Evolutionary conservation across 2,329 filamentous ascomycete genomes (phyloP), one percentile per base, ranked within the genome.

Genomic region (Penicillium sp.): DNA sequence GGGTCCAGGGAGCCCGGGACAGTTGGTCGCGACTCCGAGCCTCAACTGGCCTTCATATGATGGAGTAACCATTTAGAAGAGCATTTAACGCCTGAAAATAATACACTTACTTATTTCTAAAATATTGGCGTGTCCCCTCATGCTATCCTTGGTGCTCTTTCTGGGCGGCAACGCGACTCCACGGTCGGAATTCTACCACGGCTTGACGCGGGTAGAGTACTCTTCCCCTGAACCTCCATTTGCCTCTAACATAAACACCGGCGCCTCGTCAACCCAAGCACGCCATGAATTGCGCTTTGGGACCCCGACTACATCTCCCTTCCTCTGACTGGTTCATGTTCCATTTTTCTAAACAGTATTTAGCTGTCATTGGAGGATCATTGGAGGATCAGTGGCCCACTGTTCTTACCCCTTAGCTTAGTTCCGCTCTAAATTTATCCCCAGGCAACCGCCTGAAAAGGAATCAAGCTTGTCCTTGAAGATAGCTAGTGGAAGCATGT

Each of bases 1-100:
- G 52, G 52, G 52, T 52, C 52, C 51, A 24, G 21, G 42, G 18
- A 21, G 12, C 29, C 16, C 23, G 18, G 34, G 39, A 47, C 36
- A 47, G 13, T 42, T 21, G 18, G 36, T 34, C 34, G 39, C 18
- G 36, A 28, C 36, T 13, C 12, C 13, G 10, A 51, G 18, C 28
- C 34, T 46, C 23, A 28, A 49, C 28, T 39, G 31, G 18, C 9
- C n/a, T 24, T 34, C 12, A 21, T 5, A 16, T 15, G 8, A 23
- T 12, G 23, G 18, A 16, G 9, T 2, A 6, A 28, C 9, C 3
- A 31, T 3, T 38, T 21, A 6, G 6, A 36, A 13, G 10, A 12
- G 10, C 18, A 4, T 13, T 4, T 10, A 21, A 23, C 6, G 18
- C 2, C 18, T 21, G 18, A 3, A 21, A 21, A 21, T 3, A 21